Evolutionary conservation across 1,284 basidiomycete genomes (phyloP).

Genomic region (Leucoagaricus sp.): DNA sequence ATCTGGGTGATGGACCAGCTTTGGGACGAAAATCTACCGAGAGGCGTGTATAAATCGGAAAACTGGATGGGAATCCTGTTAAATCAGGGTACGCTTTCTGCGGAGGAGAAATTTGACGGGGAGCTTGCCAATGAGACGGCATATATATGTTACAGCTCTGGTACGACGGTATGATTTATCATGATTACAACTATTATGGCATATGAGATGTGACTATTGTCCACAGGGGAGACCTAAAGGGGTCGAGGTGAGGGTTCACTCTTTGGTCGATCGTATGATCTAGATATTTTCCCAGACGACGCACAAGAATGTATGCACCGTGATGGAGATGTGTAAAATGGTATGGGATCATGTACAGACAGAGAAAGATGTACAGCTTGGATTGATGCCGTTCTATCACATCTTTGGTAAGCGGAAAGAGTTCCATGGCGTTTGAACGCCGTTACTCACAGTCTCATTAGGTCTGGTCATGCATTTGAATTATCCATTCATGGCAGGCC

Average conservation of each 20-base stretch:
- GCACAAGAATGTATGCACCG: slow-evolving; percentile 51
- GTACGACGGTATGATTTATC: slow-evolving; percentile 43
- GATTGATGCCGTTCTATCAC: slow-evolving; percentile 47
- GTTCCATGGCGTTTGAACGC: neutral
- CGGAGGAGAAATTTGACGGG: slow-evolving; percentile 42
- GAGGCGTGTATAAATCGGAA: neutral
- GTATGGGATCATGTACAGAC: slow-evolving; percentile 32
- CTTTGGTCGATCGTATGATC: neutral
- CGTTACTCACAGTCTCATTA: slow-evolving; percentile 15
- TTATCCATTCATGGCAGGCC: slow-evolving; percentile 50
- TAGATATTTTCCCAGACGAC: slow-evolving; percentile 36
- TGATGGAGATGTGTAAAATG: slow-evolving; percentile 36
- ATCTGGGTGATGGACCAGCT: slow-evolving; percentile 39
- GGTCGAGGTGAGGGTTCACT: slow-evolving; percentile 30
- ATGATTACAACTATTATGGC: neutral
- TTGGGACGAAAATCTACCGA: slow-evolving; percentile 24
- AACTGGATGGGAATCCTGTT: slow-evolving; percentile 36
- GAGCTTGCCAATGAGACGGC: slow-evolving; percentile 40
- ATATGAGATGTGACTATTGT: neutral
- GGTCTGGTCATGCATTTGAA: slow-evolving; percentile 47
- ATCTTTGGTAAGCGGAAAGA: slow-evolving; percentile 39
- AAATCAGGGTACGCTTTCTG: slow-evolving; percentile 30
- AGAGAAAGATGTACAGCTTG: slow-evolving; percentile 44
- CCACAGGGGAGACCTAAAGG: slow-evolving; percentile 35
- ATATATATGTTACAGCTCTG: slow-evolving; percentile 58